Conservation (phyloP, 768 basidiomycete genomes). For the Calocera cornea region DNA sequence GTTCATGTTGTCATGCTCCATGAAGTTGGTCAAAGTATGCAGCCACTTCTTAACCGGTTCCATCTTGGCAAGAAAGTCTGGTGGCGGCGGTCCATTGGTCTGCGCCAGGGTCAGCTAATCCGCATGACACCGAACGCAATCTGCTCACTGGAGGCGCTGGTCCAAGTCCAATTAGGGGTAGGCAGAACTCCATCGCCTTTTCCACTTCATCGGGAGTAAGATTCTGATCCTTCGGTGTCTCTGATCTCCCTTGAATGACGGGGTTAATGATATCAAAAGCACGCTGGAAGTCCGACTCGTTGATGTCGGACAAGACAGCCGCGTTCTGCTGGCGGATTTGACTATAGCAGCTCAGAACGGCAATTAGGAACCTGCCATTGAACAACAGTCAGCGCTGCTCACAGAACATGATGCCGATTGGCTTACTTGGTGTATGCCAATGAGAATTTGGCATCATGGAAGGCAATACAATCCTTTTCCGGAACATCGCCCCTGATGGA, state of each 20-base stretch:
- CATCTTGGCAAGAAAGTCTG: background rate
- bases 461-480: constrained; percentile 35
- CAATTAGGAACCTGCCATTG: constrained; percentile 43
- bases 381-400: background rate
- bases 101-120: background rate
- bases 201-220: background rate
- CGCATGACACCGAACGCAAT: background rate
- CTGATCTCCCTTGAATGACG: constrained; percentile 37
- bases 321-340: background rate
- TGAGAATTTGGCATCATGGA: constrained; percentile 42
- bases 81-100: background rate
- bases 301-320: background rate
- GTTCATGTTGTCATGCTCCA: too few relatives aligned
- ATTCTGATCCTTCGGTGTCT: constrained; percentile 22
- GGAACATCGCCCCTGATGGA: constrained; percentile 38
- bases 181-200: background rate
- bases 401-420: constrained; percentile 15
- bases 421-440: constrained; percentile 44
- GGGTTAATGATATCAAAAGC: constrained; percentile 52
- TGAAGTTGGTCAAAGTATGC: background rate
- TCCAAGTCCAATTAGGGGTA: background rate
- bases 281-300: constrained; percentile 14
- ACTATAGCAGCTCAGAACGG: constrained; percentile 39
- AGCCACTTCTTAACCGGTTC: background rate
- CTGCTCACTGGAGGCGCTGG: background rate